Evolutionary conservation across 768 basidiomycete species (phyloP).

Genomic region (Boletus coccyginus): DNA sequence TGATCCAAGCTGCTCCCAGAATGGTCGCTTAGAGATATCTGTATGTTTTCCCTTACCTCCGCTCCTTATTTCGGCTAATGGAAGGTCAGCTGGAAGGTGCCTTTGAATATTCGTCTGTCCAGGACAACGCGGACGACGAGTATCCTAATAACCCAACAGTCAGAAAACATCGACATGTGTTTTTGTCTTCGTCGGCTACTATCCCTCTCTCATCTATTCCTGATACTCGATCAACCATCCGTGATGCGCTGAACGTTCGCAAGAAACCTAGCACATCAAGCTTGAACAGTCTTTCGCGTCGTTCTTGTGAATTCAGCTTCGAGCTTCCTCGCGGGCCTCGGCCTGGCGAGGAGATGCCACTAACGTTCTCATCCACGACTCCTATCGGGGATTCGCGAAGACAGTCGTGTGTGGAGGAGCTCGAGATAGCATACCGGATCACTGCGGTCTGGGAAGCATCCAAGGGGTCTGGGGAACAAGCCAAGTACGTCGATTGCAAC

Average conservation of each 20-base stretch:
- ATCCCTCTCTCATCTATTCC: conserved; percentile 36
- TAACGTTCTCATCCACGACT: conserved; percentile 47
- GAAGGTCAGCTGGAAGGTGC: conserved; percentile 56
- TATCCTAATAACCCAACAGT: conserved; percentile 18
- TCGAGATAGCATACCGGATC: conserved; percentile 53
- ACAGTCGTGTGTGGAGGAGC: conserved; percentile 31
- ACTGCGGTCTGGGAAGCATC: conserved; percentile 56
- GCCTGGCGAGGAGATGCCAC: conserved; percentile 58
- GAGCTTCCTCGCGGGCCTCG: conserved; percentile 49
- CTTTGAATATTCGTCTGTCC: conserved; percentile 44
- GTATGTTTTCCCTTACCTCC: conserved; percentile 32
- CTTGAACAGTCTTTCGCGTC: conserved; percentile 31
- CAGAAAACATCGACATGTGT: conserved; percentile 41
- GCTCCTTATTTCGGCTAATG: conserved; percentile 1
- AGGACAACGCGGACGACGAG: conserved; percentile 18
- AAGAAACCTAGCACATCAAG: conserved; percentile 46
- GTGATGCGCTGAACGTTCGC: conserved; percentile 38
- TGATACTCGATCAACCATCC: conserved; percentile 25
- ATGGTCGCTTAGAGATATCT: conserved; percentile 56
- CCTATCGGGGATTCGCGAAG: conserved; percentile 27
- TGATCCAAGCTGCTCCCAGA: conserved; percentile 47
- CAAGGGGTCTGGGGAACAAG: conserved; percentile 41
- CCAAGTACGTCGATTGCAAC: conserved; percentile 43
- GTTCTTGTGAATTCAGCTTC: conserved; percentile 50
- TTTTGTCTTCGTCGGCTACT: conserved; percentile 46